These are phyloP conservation scores for Streptanthus diversifolius DNA, from an alignment of 345 rosid species.

Conservation along the genomic window DNA sequence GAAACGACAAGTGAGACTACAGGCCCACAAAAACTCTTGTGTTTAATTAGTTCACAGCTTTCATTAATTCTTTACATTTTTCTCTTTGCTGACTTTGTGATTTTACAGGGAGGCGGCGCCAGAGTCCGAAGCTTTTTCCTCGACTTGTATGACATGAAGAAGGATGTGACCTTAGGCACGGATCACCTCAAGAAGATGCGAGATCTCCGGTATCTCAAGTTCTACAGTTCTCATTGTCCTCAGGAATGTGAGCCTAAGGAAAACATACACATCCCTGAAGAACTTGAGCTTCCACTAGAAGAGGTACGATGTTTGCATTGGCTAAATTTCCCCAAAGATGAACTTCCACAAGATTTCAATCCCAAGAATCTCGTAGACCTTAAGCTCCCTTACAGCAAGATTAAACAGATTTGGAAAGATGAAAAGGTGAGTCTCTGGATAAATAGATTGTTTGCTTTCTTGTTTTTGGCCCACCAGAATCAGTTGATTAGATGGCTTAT, in stretches of 20 bases:
- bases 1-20: too few species aligned
- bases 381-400: conserved; percentile 5
- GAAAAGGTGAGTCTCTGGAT: neutral
- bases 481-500: neutral
- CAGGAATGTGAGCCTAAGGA: neutral
- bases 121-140: neutral
- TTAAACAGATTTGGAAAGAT: conserved; percentile 25
- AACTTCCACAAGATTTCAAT: conserved; percentile 20
- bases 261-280: neutral
- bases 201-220: neutral
- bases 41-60: neutral
- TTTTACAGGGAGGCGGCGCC: neutral
- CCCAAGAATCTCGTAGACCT: conserved; percentile 26
- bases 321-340: conserved; percentile 3
- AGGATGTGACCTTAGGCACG: neutral
- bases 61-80: neutral
- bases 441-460: neutral
- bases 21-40: too few species aligned
- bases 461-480: neutral
- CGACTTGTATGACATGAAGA: neutral
- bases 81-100: neutral
- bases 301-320: conserved; percentile 27
- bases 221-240: conserved; percentile 19
- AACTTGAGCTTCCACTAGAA: conserved; percentile 11
- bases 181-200: neutral